A percentile compares a stretch with the other conserved stretches of the same genome.
Conservation (phyloP, 441 rosid genomes). For the Syzygium malaccense region DNA sequence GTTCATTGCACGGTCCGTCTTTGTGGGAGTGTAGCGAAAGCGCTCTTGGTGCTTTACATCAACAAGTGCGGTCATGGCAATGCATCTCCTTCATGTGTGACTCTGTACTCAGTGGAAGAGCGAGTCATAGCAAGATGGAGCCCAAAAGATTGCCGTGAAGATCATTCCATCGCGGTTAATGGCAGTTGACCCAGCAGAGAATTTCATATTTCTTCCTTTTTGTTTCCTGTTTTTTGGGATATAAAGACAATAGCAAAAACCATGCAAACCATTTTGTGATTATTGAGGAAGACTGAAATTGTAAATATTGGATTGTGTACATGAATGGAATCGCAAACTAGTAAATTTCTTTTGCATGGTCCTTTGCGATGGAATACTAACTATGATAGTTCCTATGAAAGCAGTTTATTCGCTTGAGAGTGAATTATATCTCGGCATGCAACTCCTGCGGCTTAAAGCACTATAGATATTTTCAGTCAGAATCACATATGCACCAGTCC, state of each 20-base stretch:
- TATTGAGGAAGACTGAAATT: background rate
- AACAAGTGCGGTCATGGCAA: constrained; percentile 18
- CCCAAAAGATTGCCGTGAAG: constrained; percentile 55
- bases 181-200: background rate
- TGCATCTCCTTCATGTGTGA: constrained; percentile 28
- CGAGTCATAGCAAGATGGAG: constrained; percentile 51
- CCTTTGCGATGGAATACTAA: background rate
- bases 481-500: background rate
- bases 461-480: background rate
- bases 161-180: background rate
- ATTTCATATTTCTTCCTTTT: background rate
- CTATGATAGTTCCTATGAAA: background rate
- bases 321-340: no score
- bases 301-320: no score
- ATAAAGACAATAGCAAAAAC: background rate
- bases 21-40: constrained; percentile 57
- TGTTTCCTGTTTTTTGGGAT: background rate
- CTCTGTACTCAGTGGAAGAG: constrained; percentile 38
- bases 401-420: background rate
- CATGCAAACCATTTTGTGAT: background rate
- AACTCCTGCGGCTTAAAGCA: background rate
- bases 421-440: background rate
- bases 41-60: constrained; percentile 37
- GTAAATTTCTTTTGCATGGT: no score
- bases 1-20: constrained; percentile 41